Conservation (phyloP, 805 yeast species). For the Kuraishia ogatae region DNA sequence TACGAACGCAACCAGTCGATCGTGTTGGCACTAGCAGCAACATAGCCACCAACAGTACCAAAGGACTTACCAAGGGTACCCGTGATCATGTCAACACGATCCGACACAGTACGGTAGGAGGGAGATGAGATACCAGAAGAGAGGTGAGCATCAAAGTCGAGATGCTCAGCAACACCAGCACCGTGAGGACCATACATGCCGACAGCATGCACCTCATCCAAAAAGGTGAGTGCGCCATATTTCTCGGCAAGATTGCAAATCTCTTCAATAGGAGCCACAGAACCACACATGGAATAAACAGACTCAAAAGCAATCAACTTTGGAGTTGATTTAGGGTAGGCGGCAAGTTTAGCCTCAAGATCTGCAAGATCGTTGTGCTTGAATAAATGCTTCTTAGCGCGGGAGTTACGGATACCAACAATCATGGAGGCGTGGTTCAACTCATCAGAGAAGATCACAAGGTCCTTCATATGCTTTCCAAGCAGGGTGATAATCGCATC, state of each 20-base stretch:
- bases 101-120: conserved; percentile 56
- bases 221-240: conserved; percentile 93
- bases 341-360: conserved; percentile 68
- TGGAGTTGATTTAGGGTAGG: conserved; percentile 81
- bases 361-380: conserved; percentile 85
- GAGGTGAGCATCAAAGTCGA: conserved; percentile 80
- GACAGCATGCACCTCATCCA: conserved; percentile 98
- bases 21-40: conserved; percentile 77
- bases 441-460: conserved; percentile 89
- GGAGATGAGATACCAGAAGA: conserved; percentile 52
- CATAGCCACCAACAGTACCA: conserved; percentile 96
- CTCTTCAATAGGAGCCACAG: conserved; percentile 85
- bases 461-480: conserved; percentile 83
- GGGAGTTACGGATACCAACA: conserved; percentile 86
- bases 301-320: conserved; percentile 95
- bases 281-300: conserved; percentile 98
- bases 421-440: conserved; percentile 98
- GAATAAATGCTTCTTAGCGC: conserved; percentile 81
- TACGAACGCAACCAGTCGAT: conserved; percentile 94
- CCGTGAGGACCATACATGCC: conserved; percentile 99
- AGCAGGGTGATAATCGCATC: conserved; percentile 88
- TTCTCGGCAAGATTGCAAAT: conserved; percentile 95
- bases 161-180: conserved; percentile 98
- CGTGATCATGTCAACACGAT: conserved; percentile 90
- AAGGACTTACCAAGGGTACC: conserved; percentile 97